These are phyloP conservation scores for Raphanus hybrid DNA, from an alignment of 441 rosid species.

Conservation along the genomic window DNA sequence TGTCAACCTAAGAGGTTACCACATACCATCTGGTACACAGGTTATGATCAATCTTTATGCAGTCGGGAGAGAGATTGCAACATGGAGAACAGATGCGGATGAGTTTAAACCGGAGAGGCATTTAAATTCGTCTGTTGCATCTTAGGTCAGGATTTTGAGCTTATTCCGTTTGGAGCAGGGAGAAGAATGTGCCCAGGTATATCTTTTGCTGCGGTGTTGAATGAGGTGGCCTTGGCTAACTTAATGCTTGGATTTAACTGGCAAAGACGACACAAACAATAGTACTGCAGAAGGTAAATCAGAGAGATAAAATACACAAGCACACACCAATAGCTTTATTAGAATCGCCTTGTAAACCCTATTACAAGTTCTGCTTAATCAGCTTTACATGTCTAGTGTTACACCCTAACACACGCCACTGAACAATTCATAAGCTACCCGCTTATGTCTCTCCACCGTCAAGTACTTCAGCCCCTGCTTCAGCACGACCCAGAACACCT, in stretches of 20 bases:
- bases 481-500: too few species aligned
- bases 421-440: too few species aligned
- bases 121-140: constrained; percentile 5
- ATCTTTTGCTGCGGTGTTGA: constrained; percentile 32
- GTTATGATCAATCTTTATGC: constrained; percentile 39
- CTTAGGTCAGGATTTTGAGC: constrained; percentile 31
- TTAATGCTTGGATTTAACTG: constrained; percentile 33
- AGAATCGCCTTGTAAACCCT: too few species aligned
- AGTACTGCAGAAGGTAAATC: too few species aligned
- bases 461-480: too few species aligned
- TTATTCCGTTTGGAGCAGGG: constrained; percentile 42
- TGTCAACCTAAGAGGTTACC: constrained; percentile 21
- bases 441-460: too few species aligned
- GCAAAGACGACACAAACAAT: not conserved
- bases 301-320: too few species aligned
- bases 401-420: too few species aligned
- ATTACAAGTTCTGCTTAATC: too few species aligned
- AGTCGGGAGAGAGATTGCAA: constrained; percentile 28
- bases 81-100: constrained; percentile 34
- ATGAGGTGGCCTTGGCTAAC: constrained; percentile 37
- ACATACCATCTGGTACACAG: constrained; percentile 31
- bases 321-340: too few species aligned
- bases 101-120: constrained; percentile 43
- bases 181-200: constrained; percentile 38
- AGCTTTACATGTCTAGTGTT: too few species aligned